These are phyloP conservation scores for Auricularia sp. DNA, from an alignment of 768 basidiomycete species.

Conservation along the genomic window DNA sequence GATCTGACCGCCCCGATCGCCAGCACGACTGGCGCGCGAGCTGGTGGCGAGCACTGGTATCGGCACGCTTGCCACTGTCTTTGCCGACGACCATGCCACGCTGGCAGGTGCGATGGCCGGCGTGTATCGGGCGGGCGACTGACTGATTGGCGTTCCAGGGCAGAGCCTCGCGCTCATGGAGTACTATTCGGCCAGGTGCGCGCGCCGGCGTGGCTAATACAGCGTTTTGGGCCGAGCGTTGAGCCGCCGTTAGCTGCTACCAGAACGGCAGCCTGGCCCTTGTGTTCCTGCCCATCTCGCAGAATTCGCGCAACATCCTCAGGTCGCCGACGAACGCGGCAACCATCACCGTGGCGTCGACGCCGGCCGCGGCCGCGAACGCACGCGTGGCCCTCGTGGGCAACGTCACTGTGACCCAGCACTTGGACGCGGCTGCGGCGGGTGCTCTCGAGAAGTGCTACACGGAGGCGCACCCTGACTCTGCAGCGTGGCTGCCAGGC, in stretches of 20 bases:
- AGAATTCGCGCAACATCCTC: slow-evolving; percentile 41
- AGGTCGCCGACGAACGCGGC: slow-evolving; percentile 30
- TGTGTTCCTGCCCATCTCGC: slow-evolving; percentile 45
- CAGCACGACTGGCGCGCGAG: slow-evolving; percentile 35
- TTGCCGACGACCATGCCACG: slow-evolving; percentile 30
- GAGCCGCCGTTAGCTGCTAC: slow-evolving; percentile 31
- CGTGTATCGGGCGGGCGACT: neutral
- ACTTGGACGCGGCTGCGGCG: slow-evolving; percentile 23
- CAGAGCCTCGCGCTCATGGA: slow-evolving; percentile 44
- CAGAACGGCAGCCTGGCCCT: slow-evolving; percentile 43
- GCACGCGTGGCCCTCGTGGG: slow-evolving; percentile 44
- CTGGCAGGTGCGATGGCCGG: slow-evolving; percentile 26
- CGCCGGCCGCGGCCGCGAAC: slow-evolving; percentile 31
- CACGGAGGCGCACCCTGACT: slow-evolving; percentile 33
- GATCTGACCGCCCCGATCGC: neutral
- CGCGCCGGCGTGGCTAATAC: neutral
- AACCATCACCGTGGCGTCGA: slow-evolving; percentile 34
- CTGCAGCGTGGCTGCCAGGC: slow-evolving; percentile 42
- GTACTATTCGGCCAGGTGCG: slow-evolving; percentile 36
- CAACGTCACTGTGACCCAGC: slow-evolving; percentile 35
- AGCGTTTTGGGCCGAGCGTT: neutral
- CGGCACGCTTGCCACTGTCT: slow-evolving; percentile 43
- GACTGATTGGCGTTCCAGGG: slow-evolving; percentile 18
- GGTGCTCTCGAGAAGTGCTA: slow-evolving; percentile 15
- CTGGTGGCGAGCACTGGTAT: slow-evolving; percentile 32